phyloP scores from a whole-genome alignment of 2,329 filamentous ascomycete genomes.

The Cladosporium sp. region DNA sequence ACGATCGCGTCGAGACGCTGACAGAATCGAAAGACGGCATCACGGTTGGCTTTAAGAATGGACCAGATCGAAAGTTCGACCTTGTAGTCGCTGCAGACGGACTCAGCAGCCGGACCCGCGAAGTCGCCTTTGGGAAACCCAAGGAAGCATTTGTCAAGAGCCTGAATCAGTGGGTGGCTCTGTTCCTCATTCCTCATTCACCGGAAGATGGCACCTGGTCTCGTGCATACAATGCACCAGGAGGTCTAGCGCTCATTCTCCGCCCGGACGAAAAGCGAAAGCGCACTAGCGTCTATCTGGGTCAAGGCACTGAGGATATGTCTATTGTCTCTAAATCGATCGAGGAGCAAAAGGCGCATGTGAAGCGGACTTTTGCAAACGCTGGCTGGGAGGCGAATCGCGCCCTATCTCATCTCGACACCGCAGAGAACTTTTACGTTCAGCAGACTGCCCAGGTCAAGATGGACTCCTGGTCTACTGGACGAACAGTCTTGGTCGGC shows the following conservation, averaged over 20 bases:
- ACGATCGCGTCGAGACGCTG: conserved; percentile 22
- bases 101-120: conserved; percentile 26
- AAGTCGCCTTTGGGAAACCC: conserved; percentile 23
- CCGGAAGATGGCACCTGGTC: conserved; percentile 27
- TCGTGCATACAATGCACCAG: conserved; percentile 28
- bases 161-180: conserved; percentile 27
- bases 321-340: conserved; percentile 19
- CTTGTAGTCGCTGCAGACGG: conserved; percentile 33
- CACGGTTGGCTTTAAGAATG: conserved; percentile 24
- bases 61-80: conserved; percentile 18
- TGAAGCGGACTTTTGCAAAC: conserved; percentile 24
- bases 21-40: conserved; percentile 24
- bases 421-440: conserved; percentile 31
- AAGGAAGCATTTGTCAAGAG: conserved; percentile 17
- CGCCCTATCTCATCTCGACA: conserved; percentile 24
- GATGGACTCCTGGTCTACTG: conserved; percentile 26
- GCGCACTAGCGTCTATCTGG: conserved; percentile 24
- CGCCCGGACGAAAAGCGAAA: conserved; percentile 22
- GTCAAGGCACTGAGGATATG: conserved; percentile 20
- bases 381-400: conserved; percentile 27
- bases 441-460: conserved; percentile 29
- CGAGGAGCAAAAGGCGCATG: conserved; percentile 24
- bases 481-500: conserved; percentile 28
- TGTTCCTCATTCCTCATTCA: conserved; percentile 27
- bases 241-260: conserved; percentile 26